Conservation (phyloP, 495 filamentous ascomycete species). For the Podospora australis region DNA sequence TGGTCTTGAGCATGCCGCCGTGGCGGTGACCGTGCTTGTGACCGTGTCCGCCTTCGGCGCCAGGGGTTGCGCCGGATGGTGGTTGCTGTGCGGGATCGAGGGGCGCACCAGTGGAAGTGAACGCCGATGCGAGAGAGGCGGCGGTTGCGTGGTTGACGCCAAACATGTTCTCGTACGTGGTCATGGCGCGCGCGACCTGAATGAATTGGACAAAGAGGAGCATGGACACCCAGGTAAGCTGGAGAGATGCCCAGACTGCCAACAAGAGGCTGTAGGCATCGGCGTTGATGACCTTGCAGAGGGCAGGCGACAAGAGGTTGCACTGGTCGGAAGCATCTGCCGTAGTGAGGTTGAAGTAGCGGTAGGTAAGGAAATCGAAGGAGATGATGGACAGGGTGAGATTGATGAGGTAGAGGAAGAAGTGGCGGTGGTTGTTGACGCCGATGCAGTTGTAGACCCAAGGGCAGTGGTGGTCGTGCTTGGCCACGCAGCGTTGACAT, state of each 20-base stretch:
- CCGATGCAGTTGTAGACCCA: slow-evolving; percentile 97
- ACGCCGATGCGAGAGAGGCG: slow-evolving; percentile 66
- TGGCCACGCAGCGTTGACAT: slow-evolving; percentile 87
- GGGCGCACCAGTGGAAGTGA: slow-evolving; percentile 72
- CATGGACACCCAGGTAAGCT: slow-evolving; percentile 93
- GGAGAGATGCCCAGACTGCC: slow-evolving; percentile 67
- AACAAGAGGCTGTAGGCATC: slow-evolving; percentile 81
- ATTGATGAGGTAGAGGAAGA: slow-evolving; percentile 78
- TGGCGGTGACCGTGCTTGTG: slow-evolving; percentile 43
- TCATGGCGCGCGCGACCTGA: slow-evolving; percentile 84
- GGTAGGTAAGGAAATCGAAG: slow-evolving; percentile 45
- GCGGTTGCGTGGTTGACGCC: slow-evolving; percentile 53
- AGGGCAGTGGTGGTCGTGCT: slow-evolving; percentile 96
- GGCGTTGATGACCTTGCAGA: slow-evolving; percentile 68
- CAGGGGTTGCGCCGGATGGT: slow-evolving; percentile 30
- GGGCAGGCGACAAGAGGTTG: slow-evolving; percentile 62
- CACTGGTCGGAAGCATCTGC: slow-evolving; percentile 46
- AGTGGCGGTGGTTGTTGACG: slow-evolving; percentile 90
- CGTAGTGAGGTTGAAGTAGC: slow-evolving; percentile 32
- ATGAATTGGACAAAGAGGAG: slow-evolving; percentile 86
- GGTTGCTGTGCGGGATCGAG: slow-evolving; percentile 43
- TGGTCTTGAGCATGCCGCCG: slow-evolving; percentile 64
- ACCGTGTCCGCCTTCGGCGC: slow-evolving; percentile 32
- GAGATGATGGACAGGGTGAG: slow-evolving; percentile 68
- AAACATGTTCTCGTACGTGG: slow-evolving; percentile 92